Evolutionary conservation across 1,284 basidiomycete genomes (phyloP).

Genomic region (Microbotryum lychnidis-dioicae): DNA sequence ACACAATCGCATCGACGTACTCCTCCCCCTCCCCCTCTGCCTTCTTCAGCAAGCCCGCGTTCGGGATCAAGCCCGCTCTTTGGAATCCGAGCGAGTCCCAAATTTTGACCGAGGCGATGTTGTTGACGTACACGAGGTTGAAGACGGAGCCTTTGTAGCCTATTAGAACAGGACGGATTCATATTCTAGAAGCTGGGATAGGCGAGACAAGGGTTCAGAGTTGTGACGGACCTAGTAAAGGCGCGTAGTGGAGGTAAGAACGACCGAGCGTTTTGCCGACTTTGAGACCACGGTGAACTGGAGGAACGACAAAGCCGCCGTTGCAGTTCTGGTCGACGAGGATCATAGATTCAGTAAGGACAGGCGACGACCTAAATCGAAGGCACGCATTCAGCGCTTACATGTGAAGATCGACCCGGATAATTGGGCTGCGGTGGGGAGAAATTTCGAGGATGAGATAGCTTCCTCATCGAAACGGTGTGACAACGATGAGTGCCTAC

Average conservation of each 20-base stretch:
- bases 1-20: constrained; percentile 77
- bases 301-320: constrained; percentile 78
- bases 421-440: constrained; percentile 60
- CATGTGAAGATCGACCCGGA: constrained; percentile 84
- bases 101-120: constrained; percentile 60
- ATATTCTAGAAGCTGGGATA: no score
- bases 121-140: constrained; percentile 85
- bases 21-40: constrained; percentile 59
- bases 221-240: constrained; percentile 47
- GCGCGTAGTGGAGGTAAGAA: constrained; percentile 75
- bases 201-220: not conserved
- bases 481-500: no score
- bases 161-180: no score
- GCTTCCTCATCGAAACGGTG: no score
- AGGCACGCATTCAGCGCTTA: constrained; percentile 44
- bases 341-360: no score
- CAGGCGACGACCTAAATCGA: no score
- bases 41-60: constrained; percentile 66
- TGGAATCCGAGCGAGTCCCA: constrained; percentile 82
- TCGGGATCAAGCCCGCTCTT: constrained; percentile 73
- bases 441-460: not conserved
- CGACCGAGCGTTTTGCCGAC: constrained; percentile 66
- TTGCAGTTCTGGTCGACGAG: constrained; percentile 60
- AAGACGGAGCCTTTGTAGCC: constrained; percentile 83
- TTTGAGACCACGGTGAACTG: constrained; percentile 56